These are phyloP conservation scores for Trichaptum fuscoviolaceum DNA, from an alignment of 768 basidiomycete genomes.

Conservation along the genomic window DNA sequence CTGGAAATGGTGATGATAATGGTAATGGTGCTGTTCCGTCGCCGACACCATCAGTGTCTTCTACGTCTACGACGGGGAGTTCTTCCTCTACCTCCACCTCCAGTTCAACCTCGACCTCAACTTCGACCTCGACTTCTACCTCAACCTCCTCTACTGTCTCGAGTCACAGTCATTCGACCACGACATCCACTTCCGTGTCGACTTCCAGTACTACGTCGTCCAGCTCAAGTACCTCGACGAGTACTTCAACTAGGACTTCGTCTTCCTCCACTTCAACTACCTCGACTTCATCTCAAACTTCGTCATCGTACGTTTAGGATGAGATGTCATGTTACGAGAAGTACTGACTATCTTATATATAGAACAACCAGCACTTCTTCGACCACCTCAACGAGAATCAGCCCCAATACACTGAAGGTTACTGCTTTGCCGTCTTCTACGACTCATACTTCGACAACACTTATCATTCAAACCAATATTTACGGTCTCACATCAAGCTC, in stretches of 20 bases:
- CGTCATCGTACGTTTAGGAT: background rate
- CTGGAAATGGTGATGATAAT: background rate
- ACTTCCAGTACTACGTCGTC: slow-evolving; percentile 1
- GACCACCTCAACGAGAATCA: background rate
- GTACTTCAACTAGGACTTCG: background rate
- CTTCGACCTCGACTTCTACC: background rate
- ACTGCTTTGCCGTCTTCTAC: background rate
- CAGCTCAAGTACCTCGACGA: background rate
- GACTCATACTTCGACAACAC: slow-evolving; percentile 1
- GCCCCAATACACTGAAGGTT: background rate
- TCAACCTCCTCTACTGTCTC: background rate
- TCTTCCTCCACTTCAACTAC: background rate
- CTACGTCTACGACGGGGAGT: background rate
- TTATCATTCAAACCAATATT: background rate
- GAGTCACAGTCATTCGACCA: background rate
- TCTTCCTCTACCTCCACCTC: background rate
- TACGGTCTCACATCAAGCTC: slow-evolving; percentile 1
- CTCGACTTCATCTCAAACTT: background rate
- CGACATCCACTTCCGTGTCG: background rate
- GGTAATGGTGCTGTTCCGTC: background rate
- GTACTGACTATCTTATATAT: background rate
- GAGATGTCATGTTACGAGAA: background rate
- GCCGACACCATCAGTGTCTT: background rate
- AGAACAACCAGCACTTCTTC: background rate
- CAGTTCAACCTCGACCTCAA: slow-evolving; percentile 2